Conservation (phyloP, 352 stramenopile species). For the Phytophthora citrophthora region DNA sequence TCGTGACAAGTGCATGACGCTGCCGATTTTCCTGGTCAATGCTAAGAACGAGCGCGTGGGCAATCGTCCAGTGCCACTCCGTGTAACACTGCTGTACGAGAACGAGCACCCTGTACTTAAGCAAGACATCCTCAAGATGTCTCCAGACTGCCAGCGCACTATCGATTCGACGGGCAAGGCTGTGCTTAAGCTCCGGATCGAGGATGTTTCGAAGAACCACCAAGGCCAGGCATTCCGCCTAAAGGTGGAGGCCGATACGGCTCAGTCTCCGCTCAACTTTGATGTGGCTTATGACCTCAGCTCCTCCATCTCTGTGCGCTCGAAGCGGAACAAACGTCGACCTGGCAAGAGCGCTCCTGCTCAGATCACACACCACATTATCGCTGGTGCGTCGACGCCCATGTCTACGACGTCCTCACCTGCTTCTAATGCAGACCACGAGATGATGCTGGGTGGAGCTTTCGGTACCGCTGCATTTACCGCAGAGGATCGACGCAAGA, state of each 20-base stretch:
- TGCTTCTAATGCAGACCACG: conserved; percentile 71
- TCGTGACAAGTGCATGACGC: conserved; percentile 86
- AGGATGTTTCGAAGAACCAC: conserved; percentile 98
- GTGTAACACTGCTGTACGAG: conserved; percentile 87
- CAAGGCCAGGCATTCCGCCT: conserved; percentile 94
- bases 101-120: conserved; percentile 92
- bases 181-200: conserved; percentile 91
- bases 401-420: conserved; percentile 73
- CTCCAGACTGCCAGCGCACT: conserved; percentile 81
- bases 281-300: conserved; percentile 92
- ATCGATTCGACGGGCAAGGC: conserved; percentile 88
- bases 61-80: conserved; percentile 75
- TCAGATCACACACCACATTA: conserved; percentile 79
- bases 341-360: conserved; percentile 53
- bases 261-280: conserved; percentile 87
- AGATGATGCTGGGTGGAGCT: conserved; percentile 50
- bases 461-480: conserved; percentile 59
- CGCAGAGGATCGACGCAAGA: conserved; percentile 72
- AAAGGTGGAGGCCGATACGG: conserved; percentile 91
- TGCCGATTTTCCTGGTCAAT: conserved; percentile 81
- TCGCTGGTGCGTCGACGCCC: conserved; percentile 67
- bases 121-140: conserved; percentile 95
- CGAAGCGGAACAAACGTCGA: conserved; percentile 94
- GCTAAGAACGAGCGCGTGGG: conserved; percentile 81
- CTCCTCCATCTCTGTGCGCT: conserved; percentile 93